A percentile compares a stretch with the other conserved stretches of the same genome.
Conservation (phyloP, 306 rosid species). For the Sesbania bispinosa region DNA sequence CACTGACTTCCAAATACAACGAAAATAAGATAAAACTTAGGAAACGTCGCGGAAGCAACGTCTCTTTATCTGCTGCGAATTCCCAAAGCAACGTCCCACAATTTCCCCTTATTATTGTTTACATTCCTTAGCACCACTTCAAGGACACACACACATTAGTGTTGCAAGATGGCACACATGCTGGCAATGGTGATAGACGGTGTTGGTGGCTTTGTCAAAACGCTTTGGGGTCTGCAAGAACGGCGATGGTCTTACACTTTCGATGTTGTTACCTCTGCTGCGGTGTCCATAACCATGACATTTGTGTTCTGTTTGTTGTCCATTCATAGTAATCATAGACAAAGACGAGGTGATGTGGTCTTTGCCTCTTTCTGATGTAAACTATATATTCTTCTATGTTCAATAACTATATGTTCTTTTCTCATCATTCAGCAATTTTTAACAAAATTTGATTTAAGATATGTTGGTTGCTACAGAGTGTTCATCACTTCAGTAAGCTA, state of each 20-base stretch:
- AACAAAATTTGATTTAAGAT: not conserved
- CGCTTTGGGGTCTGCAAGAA: slow-evolving; percentile 66
- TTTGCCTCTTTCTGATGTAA: slow-evolving; percentile 28
- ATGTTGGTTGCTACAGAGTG: not conserved
- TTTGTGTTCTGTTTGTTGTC: slow-evolving; percentile 40
- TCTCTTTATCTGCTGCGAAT: slow-evolving; percentile 15
- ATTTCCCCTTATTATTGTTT: not conserved
- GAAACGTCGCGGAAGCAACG: slow-evolving; percentile 52
- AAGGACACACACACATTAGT: not conserved
- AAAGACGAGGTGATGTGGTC: not conserved
- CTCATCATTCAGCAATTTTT: not conserved
- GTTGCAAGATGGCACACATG: slow-evolving; percentile 38
- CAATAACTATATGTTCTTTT: not conserved
- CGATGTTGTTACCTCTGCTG: slow-evolving; percentile 42
- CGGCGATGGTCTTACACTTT: slow-evolving; percentile 50
- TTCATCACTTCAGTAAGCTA: not conserved
- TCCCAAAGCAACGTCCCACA: not conserved
- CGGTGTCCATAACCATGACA: slow-evolving; percentile 38
- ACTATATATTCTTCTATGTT: not conserved
- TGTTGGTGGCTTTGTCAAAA: slow-evolving; percentile 35
- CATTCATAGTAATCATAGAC: slow-evolving; percentile 19
- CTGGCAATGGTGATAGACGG: slow-evolving; percentile 40
- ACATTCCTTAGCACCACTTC: not conserved
- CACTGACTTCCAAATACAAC: not conserved
- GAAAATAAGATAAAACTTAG: not conserved